Conservation (phyloP, 1,139 yeast species). For the Blastobotrys raffinosifermentans region DNA sequence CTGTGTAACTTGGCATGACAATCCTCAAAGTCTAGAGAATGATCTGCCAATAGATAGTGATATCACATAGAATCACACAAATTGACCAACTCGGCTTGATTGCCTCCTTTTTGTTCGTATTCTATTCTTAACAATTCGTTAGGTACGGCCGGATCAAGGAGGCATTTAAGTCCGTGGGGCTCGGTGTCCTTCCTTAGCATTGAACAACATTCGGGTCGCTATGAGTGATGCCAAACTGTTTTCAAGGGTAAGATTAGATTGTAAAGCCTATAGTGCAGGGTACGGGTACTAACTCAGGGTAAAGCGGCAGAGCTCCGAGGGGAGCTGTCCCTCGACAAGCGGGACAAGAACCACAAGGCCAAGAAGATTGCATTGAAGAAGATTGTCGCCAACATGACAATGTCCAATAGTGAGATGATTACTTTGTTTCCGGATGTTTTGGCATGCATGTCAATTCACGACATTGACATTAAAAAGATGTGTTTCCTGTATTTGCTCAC, state of each 20-base stretch:
- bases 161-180: background rate
- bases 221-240: constrained; percentile 30
- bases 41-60: no score
- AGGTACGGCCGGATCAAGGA: no score
- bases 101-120: no score
- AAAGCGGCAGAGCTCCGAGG: constrained; percentile 50
- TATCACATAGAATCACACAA: no score
- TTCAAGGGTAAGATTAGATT: constrained; percentile 24
- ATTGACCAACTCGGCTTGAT: no score
- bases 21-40: no score
- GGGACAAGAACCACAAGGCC: constrained; percentile 41
- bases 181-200: background rate
- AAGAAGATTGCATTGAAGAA: constrained; percentile 64
- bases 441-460: constrained; percentile 54
- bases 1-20: no score
- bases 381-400: constrained; percentile 74
- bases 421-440: constrained; percentile 62
- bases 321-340: constrained; percentile 51
- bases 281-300: constrained; percentile 21
- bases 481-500: constrained; percentile 47
- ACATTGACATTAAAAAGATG: constrained; percentile 67
- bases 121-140: no score
- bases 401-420: constrained; percentile 75
- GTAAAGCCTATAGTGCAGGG: background rate
- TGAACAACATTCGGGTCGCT: constrained; percentile 1